phyloP scores from a whole-genome alignment of 164 flowering plant genomes.

The Nelumbo lutea region DNA sequence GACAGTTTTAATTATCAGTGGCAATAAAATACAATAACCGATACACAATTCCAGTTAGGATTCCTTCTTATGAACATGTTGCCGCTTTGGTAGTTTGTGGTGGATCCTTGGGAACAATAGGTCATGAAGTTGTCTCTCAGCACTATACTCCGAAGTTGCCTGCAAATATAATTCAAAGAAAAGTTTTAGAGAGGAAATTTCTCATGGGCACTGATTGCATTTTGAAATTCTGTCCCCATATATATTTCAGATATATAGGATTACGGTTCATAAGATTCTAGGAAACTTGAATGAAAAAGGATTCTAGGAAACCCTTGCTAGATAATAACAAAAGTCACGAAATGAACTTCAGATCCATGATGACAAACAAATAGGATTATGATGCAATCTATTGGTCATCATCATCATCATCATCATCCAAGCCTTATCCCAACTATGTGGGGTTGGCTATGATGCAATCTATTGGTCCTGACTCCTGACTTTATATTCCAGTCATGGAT shows the following conservation, averaged over 20 bases:
- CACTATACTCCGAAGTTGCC: conserved; percentile 84
- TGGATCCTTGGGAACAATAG: conserved; percentile 64
- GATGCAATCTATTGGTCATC: not conserved
- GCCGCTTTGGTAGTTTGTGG: conserved; percentile 38
- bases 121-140: conserved; percentile 78
- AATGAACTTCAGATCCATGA: not conserved
- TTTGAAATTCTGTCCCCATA: not conserved
- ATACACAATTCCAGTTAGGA: conserved; percentile 13
- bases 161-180: conserved; percentile 28
- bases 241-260: not conserved
- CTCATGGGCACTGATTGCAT: not conserved
- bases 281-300: no score
- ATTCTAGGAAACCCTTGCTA: not conserved
- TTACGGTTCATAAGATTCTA: not conserved
- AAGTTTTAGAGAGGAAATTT: not conserved
- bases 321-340: not conserved
- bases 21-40: conserved; percentile 11
- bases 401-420: no score
- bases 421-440: no score
- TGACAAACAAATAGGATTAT: not conserved
- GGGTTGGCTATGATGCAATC: not conserved
- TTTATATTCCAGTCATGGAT: not conserved
- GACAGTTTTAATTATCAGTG: conserved; percentile 8
- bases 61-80: conserved; percentile 52
- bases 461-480: not conserved